Conservation (phyloP, 2,329 filamentous ascomycete genomes). For the Fusarium pseudonygamai region DNA sequence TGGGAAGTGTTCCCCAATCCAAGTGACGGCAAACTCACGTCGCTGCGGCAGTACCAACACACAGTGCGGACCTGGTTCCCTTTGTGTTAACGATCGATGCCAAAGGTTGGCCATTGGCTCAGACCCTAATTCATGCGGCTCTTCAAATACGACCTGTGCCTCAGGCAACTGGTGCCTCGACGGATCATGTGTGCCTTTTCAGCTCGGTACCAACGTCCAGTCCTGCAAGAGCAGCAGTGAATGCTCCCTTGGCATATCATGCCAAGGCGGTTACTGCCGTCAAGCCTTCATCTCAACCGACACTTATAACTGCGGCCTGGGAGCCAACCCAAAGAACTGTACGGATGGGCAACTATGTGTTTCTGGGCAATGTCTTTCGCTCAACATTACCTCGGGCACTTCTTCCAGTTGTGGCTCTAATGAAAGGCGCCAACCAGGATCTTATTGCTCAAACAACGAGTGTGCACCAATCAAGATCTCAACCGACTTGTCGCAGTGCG, state of each 20-base stretch:
- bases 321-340: slow-evolving; percentile 5
- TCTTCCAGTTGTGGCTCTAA: slow-evolving; percentile 2
- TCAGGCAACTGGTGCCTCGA: slow-evolving; percentile 37
- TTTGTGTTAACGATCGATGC: slow-evolving; percentile 30
- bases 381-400: slow-evolving; percentile 11
- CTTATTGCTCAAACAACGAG: slow-evolving; percentile 5
- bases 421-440: slow-evolving; percentile 8
- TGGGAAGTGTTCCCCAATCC: slow-evolving; percentile 22
- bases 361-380: slow-evolving; percentile 7
- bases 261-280: slow-evolving; percentile 11
- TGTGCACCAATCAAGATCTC: slow-evolving; percentile 20
- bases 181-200: slow-evolving; percentile 21
- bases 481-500: slow-evolving; percentile 17
- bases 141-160: slow-evolving; percentile 10
- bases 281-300: slow-evolving; percentile 27
- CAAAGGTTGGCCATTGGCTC: slow-evolving; percentile 28
- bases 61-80: slow-evolving; percentile 12
- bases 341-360: slow-evolving; percentile 22
- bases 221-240: slow-evolving; percentile 14
- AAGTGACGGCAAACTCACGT: slow-evolving; percentile 20
- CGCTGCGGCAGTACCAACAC: slow-evolving; percentile 1
- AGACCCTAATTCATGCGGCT: slow-evolving; percentile 21
- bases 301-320: slow-evolving; percentile 12
- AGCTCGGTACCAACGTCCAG: slow-evolving; percentile 29
- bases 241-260: slow-evolving; percentile 13